Evolutionary conservation across 495 filamentous ascomycete species (phyloP), one percentile per base, ranked within the genome.

Genomic region (Aspergillus funiculosus): DNA sequence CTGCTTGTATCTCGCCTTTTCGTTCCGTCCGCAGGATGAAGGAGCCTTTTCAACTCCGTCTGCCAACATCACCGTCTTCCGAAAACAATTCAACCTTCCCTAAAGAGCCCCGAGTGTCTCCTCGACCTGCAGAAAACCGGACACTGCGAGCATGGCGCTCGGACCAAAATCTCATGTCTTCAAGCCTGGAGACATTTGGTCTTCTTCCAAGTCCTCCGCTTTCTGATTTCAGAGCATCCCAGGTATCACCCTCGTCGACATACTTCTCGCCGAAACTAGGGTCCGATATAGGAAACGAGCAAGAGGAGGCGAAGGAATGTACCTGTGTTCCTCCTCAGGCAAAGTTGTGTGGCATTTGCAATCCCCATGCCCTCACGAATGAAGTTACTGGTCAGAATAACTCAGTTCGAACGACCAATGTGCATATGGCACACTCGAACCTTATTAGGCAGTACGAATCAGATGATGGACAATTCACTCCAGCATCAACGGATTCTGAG

Each of bases 1-100:
- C 57, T 11, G 50, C 56, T 28, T 60, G 39, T 20, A 62, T 69
- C 27, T 73, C 68, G 18, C 70, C 68, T 0, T 71, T 71, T 39
- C 68, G 68, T 15, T 72, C 70, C 1, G 70, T 74, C n/a, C 58
- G 66, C 11, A 64, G 54, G 43, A 74, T 74, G 68, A 71, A 71
- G 39, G 62, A 72, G 39, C 68, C 68, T 6, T 70, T 74, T 35
- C 67, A 65, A 34, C 46, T 72, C 11, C 62, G 63, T 46, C 54
- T 74, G 11, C 67, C 67, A 6, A 46, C 50, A 2, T 71, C 67
- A 5, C 67, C 69, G 17, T 63, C 64, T 0, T 17, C 56, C 18
- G 64, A 70, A 29, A 56, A 52, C 10, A 50, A 38, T 1, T 30
- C 48, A 28, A 46, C 59, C 13, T 46, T 50, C 11, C 35, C 53